These are phyloP conservation scores for Chrysoporthe deuterocubensis DNA, from an alignment of 2,329 filamentous ascomycete genomes.

Conservation along the genomic window DNA sequence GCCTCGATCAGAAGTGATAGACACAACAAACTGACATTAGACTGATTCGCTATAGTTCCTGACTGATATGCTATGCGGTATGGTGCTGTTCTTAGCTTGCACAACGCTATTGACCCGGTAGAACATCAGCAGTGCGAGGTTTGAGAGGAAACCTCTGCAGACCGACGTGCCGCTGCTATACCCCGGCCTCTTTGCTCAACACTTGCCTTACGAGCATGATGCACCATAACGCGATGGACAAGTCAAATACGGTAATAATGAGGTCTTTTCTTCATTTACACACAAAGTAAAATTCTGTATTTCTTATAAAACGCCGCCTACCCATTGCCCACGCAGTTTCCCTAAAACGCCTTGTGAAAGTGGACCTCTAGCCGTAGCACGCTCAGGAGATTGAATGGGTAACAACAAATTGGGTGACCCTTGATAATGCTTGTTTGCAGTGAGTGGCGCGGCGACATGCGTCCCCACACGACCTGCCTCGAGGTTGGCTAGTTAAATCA, in stretches of 20 bases:
- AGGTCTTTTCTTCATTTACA: neutral
- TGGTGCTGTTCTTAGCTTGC: neutral
- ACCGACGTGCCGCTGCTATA: too few species aligned
- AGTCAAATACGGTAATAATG: too few species aligned
- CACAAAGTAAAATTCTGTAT: neutral
- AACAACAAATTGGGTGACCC: slow-evolving; percentile 1
- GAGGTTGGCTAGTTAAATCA: neutral
- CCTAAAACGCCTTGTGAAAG: slow-evolving; percentile 15
- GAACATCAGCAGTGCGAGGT: neutral
- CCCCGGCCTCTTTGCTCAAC: neutral
- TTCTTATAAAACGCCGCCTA: slow-evolving; percentile 16
- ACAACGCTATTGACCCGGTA: neutral
- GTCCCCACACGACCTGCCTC: too few species aligned
- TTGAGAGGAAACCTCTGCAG: too few species aligned
- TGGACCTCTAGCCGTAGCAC: slow-evolving; percentile 10
- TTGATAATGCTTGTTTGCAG: neutral
- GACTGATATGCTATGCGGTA: neutral
- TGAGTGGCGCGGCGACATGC: neutral
- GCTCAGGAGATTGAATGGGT: neutral
- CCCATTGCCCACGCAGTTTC: neutral
- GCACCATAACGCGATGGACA: neutral
- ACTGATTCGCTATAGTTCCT: neutral
- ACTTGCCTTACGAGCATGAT: neutral
- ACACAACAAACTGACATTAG: neutral
- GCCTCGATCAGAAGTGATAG: neutral